Conservation (phyloP, 331 rosid species). For the Rhamnella rubrinervis region DNA sequence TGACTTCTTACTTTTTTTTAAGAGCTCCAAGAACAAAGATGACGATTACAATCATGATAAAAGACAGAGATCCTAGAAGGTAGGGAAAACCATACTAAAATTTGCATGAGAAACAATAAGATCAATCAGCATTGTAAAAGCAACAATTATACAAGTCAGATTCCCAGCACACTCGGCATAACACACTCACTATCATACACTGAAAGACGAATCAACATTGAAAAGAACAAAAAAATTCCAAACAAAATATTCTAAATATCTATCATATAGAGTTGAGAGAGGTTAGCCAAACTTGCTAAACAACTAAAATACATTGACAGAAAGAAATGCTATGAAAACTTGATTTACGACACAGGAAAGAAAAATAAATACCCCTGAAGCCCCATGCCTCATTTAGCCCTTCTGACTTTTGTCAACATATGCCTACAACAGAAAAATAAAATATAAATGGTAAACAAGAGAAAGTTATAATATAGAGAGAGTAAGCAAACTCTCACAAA, state of each 20-base stretch:
- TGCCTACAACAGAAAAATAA: slow-evolving; percentile 55
- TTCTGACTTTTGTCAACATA: slow-evolving; percentile 76
- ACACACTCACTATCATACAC: not conserved
- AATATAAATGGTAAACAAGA: not conserved
- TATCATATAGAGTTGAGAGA: slow-evolving; percentile 24
- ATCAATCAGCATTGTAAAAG: not conserved
- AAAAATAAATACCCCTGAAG: slow-evolving; percentile 15
- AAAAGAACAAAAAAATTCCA: not conserved
- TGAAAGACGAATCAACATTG: not conserved
- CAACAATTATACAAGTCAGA: not conserved
- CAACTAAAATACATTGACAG: slow-evolving; percentile 32
- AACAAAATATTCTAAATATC: slow-evolving; percentile 14
- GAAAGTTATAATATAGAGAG: not conserved
- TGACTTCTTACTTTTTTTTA: too few species aligned
- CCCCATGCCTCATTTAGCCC: slow-evolving; percentile 37
- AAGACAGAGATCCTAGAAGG: not conserved
- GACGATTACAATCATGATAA: not conserved
- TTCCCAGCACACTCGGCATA: not conserved
- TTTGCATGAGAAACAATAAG: not conserved
- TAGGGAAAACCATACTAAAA: not conserved
- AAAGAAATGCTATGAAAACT: slow-evolving; percentile 13
- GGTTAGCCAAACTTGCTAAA: slow-evolving; percentile 11
- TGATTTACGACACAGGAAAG: slow-evolving; percentile 20
- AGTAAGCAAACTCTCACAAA: not conserved
- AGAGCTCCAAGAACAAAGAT: too few species aligned